A percentile compares a stretch with the other conserved stretches of the same genome.
Evolutionary conservation across 108 stramenopile species (phyloP).

Genomic region (Cyclotella distinguenda): DNA sequence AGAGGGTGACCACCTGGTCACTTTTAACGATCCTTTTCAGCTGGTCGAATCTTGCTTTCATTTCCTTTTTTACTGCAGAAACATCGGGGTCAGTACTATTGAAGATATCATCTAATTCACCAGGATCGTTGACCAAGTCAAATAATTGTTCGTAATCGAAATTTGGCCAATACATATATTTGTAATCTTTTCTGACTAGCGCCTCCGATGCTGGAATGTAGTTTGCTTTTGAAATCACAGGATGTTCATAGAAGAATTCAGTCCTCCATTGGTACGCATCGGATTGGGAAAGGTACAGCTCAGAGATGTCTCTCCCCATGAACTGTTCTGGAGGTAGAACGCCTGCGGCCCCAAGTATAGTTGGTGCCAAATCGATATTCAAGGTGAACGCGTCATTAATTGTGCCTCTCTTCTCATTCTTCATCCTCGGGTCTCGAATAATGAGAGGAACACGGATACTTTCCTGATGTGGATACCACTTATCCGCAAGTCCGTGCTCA

Average conservation of each 20-base stretch:
- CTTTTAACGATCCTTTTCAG: slow-evolving; percentile 21
- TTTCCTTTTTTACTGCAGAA: not conserved
- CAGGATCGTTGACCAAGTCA: slow-evolving; percentile 67
- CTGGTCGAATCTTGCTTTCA: slow-evolving; percentile 33
- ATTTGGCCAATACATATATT: slow-evolving; percentile 81
- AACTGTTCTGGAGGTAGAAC: slow-evolving; percentile 53
- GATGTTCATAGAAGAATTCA: slow-evolving; percentile 65
- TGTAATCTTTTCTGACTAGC: slow-evolving; percentile 49
- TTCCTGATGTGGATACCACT: slow-evolving; percentile 76
- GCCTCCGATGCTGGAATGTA: slow-evolving; percentile 44
- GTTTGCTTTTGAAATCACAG: slow-evolving; percentile 9
- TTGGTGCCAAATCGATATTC: slow-evolving; percentile 79
- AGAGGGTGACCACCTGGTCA: slow-evolving; percentile 29
- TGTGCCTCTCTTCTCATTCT: slow-evolving; percentile 45
- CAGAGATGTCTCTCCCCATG: slow-evolving; percentile 76
- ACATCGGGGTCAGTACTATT: slow-evolving; percentile 28
- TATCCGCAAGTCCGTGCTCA: slow-evolving; percentile 52
- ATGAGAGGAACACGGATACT: slow-evolving; percentile 78
- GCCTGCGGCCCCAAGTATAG: slow-evolving; percentile 69
- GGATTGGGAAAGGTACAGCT: slow-evolving; percentile 51
- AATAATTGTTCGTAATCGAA: slow-evolving; percentile 73
- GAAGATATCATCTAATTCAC: slow-evolving; percentile 65
- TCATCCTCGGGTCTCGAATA: slow-evolving; percentile 81
- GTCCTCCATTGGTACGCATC: slow-evolving; percentile 40
- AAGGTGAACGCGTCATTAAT: slow-evolving; percentile 71